Evolutionary conservation across 768 basidiomycete genomes (phyloP).

Genomic region (Boletellus emodensis): DNA sequence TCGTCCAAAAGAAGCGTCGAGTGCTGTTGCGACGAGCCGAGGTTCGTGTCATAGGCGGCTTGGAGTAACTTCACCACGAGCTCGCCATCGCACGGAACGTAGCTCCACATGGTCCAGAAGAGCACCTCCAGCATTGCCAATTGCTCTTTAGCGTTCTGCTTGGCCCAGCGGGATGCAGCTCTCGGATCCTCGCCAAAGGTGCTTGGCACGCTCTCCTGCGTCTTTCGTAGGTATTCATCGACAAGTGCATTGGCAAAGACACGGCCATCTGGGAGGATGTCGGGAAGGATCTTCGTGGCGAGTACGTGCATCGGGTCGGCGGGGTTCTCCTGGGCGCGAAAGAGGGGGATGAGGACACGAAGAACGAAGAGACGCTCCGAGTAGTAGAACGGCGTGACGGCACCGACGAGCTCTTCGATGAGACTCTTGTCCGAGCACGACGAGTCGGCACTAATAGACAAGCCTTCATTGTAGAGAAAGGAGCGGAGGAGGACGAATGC

Average conservation of each 20-base stretch:
- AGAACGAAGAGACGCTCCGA: conserved; percentile 72
- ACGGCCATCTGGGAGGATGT: conserved; percentile 59
- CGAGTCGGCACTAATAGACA: conserved; percentile 47
- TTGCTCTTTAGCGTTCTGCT: conserved; percentile 75
- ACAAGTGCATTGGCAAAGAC: conserved; percentile 62
- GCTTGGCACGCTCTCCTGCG: conserved; percentile 45
- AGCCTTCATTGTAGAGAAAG: conserved; percentile 74
- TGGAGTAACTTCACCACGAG: conserved; percentile 62
- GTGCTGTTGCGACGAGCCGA: conserved; percentile 64
- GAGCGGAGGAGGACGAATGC: conserved; percentile 70
- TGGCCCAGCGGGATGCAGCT: conserved; percentile 62
- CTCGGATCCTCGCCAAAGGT: conserved; percentile 48
- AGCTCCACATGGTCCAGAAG: conserved; percentile 86
- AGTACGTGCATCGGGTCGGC: conserved; percentile 50
- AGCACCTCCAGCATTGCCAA: conserved; percentile 78
- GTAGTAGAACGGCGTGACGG: conserved; percentile 77
- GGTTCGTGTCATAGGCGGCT: conserved; percentile 56
- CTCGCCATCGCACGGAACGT: conserved; percentile 59
- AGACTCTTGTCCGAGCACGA: conserved; percentile 39
- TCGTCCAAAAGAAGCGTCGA: conserved; percentile 68
- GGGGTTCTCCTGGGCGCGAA: conserved; percentile 63
- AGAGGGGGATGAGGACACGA: conserved; percentile 68
- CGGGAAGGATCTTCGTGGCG: conserved; percentile 51
- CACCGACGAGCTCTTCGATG: conserved; percentile 44
- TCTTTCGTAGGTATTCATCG: conserved; percentile 53